A percentile compares a stretch with the other conserved stretches of the same genome.
Evolutionary conservation across 2,329 filamentous ascomycete genomes (phyloP).

Genomic region (Diaporthe velutina): DNA sequence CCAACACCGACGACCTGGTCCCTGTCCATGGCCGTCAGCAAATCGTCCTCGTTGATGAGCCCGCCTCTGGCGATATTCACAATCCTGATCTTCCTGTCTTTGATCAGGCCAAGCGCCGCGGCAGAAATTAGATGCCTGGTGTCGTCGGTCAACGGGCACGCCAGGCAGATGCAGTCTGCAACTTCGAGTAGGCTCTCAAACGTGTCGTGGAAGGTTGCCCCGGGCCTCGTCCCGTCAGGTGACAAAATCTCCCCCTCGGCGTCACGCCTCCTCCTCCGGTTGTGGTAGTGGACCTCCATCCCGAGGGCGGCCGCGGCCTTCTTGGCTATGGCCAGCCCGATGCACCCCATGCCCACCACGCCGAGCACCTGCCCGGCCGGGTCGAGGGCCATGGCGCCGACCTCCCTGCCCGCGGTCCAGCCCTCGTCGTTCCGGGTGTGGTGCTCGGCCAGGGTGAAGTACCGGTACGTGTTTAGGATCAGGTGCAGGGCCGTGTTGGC

Average conservation of each 20-base stretch:
- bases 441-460: slow-evolving; percentile 44
- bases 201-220: slow-evolving; percentile 39
- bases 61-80: slow-evolving; percentile 52
- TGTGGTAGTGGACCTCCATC: slow-evolving; percentile 49
- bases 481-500: slow-evolving; percentile 47
- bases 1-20: slow-evolving; percentile 50
- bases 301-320: slow-evolving; percentile 47
- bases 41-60: slow-evolving; percentile 50
- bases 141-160: slow-evolving; percentile 48
- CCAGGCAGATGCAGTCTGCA: slow-evolving; percentile 48
- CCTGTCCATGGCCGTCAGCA: slow-evolving; percentile 49
- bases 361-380: slow-evolving; percentile 47
- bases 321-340: slow-evolving; percentile 48
- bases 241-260: background rate
- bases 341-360: slow-evolving; percentile 52
- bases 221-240: slow-evolving; percentile 12
- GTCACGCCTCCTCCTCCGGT: slow-evolving; percentile 39
- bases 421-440: slow-evolving; percentile 40
- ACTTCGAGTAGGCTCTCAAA: slow-evolving; percentile 47
- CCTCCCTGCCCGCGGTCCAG: slow-evolving; percentile 39
- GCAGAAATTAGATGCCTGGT: slow-evolving; percentile 46
- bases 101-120: slow-evolving; percentile 35
- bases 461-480: slow-evolving; percentile 44
- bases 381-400: slow-evolving; percentile 43
- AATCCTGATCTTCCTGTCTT: slow-evolving; percentile 47